Base-by-base conservation (phyloP, 345 rosid species). In the Sonneratia caseolaris region DNA sequence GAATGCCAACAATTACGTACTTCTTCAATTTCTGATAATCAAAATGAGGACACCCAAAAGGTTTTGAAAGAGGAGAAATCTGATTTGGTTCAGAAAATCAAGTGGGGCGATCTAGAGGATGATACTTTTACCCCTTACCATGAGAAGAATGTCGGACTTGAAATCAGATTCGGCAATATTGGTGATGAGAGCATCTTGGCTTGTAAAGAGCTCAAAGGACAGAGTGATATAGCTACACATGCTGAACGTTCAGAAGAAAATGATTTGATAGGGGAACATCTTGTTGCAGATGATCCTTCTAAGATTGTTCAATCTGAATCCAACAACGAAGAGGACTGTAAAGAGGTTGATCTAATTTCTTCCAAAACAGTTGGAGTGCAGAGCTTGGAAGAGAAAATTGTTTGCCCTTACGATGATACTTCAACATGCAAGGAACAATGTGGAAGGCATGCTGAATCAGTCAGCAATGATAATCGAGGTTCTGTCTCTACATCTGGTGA, bases 101-200 rank as follows among this genome's bases (percentile, higher is more conserved):
- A 78, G 79, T 79, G 86, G 88, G 91, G 87, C 67, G 88, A 80
- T 82, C 78, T 85, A 69, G 89, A 85, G 75, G 85, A 82, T 66
- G 84, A 85, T 75, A 76, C 76, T 79, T 67, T 81, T 68, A 65
- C 75, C 38, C 69, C 16, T 22, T 76, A 72, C 75, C 68, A 57
- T 73, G 85, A 73, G 72, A 82, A 72, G 48, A 79, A 49, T 56
- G 69, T 66, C 70, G 78, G 75, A 73, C 68, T 68, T 74, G 86
- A 69, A 76, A 76, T 78, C 64, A 82, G 66, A 77, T 81, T 78
- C 55, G 78, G 75, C 68, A 75, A 77, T 74, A 75, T 77, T 45
- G 75, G 75, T 65, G 70, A 76, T 15, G 74, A 68, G 70, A 77
- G 68, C 69, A 70, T 81, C 37, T 53, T 62, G 66, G 71, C 68